phyloP scores from a whole-genome alignment of 2,329 filamentous ascomycete species.

The Simplicillium sp. region DNA sequence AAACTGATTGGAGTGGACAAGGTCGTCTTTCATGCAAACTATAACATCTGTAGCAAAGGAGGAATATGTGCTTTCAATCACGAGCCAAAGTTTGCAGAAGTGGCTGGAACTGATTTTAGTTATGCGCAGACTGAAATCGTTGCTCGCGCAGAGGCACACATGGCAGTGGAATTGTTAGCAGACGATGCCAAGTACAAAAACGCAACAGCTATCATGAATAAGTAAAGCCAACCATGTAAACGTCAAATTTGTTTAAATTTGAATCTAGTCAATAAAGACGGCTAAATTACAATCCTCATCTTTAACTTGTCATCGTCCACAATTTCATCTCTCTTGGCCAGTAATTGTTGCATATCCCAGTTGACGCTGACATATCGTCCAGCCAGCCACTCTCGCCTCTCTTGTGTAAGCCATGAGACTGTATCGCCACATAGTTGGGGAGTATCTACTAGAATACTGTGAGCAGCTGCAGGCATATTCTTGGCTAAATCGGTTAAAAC shows the following conservation, averaged over 20 bases:
- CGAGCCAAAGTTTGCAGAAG: constrained; percentile 6
- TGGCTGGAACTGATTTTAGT: constrained; percentile 7
- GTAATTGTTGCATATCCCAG: constrained; percentile 27
- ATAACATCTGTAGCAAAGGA: constrained; percentile 6
- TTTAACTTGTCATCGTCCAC: constrained; percentile 23
- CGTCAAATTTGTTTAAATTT: too few relatives aligned
- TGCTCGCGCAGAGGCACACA: constrained; percentile 7
- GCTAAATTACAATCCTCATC: constrained; percentile 15
- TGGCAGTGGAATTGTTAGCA: constrained; percentile 7
- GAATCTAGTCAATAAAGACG: too few relatives aligned
- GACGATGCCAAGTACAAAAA: constrained; percentile 1
- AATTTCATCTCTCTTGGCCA: constrained; percentile 21
- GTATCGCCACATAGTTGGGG: constrained; percentile 15
- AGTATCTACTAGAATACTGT: constrained; percentile 8
- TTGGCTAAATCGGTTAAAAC: constrained; percentile 21
- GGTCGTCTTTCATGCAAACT: constrained; percentile 9
- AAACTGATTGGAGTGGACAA: constrained; percentile 5
- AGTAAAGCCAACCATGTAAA: background rate
- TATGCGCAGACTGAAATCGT: constrained; percentile 10
- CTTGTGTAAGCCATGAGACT: constrained; percentile 15
- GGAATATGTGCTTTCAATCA: constrained; percentile 9
- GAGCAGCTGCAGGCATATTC: constrained; percentile 9
- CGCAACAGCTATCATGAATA: constrained; percentile 5
- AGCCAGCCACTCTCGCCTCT: constrained; percentile 23
- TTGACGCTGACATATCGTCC: constrained; percentile 24